phyloP scores from a whole-genome alignment of 2,329 filamentous ascomycete species.

The Alternaria panax region DNA sequence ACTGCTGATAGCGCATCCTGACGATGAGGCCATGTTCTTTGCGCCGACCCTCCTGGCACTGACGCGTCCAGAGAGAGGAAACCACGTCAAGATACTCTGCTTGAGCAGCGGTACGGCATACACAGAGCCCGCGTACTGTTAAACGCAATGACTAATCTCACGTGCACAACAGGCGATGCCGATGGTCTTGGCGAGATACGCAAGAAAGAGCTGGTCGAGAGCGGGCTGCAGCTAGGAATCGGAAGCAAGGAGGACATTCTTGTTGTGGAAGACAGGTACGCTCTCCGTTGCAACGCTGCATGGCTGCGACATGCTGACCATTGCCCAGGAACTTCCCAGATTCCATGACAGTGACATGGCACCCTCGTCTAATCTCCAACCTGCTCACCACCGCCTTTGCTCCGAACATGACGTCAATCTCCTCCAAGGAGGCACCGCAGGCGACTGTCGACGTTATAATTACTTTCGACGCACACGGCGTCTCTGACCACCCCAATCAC shows the following conservation, averaged over 20 bases:
- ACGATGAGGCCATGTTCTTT: constrained; percentile 99
- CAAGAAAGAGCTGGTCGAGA: constrained; percentile 83
- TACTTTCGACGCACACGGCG: constrained; percentile 84
- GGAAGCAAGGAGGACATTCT: constrained; percentile 79
- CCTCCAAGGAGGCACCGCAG: constrained; percentile 55
- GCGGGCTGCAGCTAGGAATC: constrained; percentile 78
- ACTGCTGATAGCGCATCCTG: constrained; percentile 93
- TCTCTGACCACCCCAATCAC: constrained; percentile 94
- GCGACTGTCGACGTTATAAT: constrained; percentile 79
- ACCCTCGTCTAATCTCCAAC: constrained; percentile 70
- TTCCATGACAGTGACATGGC: constrained; percentile 84
- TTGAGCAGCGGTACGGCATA: constrained; percentile 74
- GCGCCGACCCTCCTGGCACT: constrained; percentile 86
- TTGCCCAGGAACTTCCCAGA: constrained; percentile 75
- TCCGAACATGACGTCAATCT: constrained; percentile 62
- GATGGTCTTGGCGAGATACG: constrained; percentile 85
- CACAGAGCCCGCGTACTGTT: background rate
- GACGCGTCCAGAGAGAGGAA: constrained; percentile 78
- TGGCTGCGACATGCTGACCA: constrained; percentile 17
- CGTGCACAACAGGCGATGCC: constrained; percentile 69
- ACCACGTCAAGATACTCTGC: constrained; percentile 94
- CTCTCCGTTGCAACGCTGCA: constrained; percentile 4
- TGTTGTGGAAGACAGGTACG: constrained; percentile 78
- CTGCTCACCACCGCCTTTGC: constrained; percentile 78
- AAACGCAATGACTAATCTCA: constrained; percentile 13